A percentile compares a stretch with the other conserved stretches of the same genome.
Evolutionary conservation across 441 rosid species (phyloP).

Genomic region (Jatropha multifida): DNA sequence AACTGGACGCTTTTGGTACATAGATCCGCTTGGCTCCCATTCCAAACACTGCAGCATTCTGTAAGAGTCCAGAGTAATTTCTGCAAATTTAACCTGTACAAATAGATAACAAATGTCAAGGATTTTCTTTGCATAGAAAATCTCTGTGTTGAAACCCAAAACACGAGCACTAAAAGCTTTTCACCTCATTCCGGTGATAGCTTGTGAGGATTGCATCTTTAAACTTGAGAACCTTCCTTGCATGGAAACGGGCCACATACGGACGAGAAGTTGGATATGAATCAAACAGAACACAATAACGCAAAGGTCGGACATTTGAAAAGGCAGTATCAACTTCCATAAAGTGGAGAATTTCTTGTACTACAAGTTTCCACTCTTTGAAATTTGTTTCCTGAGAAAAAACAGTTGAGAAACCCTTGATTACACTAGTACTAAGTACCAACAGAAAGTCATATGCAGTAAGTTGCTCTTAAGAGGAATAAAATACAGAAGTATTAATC

Average conservation of each 20-base stretch:
- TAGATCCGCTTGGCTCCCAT: constrained; percentile 90
- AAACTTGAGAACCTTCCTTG: constrained; percentile 76
- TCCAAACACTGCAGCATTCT: constrained; percentile 96
- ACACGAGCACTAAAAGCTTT: constrained; percentile 8
- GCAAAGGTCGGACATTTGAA: constrained; percentile 63
- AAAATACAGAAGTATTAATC: not conserved
- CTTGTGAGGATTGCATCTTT: constrained; percentile 79
- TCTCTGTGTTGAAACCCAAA: constrained; percentile 9
- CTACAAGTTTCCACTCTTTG: constrained; percentile 89
- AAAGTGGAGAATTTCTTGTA: constrained; percentile 78
- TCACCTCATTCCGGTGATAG: constrained; percentile 84
- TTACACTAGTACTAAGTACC: constrained; percentile 13
- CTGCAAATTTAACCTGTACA: constrained; percentile 88
- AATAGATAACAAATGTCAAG: constrained; percentile 15
- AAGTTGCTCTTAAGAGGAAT: not conserved
- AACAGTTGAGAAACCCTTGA: constrained; percentile 8
- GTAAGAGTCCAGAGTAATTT: constrained; percentile 77
- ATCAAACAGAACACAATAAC: constrained; percentile 66
- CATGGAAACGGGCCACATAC: constrained; percentile 76
- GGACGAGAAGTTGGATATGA: constrained; percentile 72
- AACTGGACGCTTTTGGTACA: constrained; percentile 55
- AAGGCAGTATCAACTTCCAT: constrained; percentile 46
- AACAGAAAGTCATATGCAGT: not conserved
- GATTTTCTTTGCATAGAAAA: not conserved
- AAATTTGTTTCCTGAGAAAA: constrained; percentile 73